Percentiles rank a stretch among this genome's conserved stretches.
These are phyloP conservation scores for Globisporangium cylindrosporum DNA, from an alignment of 352 stramenopile genomes.

Conservation along the genomic window DNA sequence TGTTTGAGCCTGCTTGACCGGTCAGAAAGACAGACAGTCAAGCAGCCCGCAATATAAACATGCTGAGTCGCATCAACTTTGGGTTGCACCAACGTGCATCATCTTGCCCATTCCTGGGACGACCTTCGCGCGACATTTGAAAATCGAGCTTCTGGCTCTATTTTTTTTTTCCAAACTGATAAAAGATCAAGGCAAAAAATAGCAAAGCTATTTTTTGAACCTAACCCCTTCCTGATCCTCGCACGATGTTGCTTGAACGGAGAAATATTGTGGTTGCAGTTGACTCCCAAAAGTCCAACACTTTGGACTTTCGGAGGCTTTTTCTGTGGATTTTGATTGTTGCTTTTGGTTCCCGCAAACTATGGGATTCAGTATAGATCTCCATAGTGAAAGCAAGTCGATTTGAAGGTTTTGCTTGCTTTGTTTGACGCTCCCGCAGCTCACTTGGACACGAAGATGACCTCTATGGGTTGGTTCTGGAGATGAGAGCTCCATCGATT, in stretches of 20 bases:
- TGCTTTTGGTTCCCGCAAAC: background rate
- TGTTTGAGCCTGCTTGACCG: background rate
- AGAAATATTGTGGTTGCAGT: background rate
- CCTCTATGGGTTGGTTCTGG: background rate
- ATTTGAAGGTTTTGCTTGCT: background rate
- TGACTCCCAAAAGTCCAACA: background rate
- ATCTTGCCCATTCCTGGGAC: background rate
- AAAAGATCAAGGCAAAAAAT: background rate
- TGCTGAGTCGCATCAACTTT: background rate
- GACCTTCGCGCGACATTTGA: slow-evolving; percentile 15
- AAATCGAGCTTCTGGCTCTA: slow-evolving; percentile 11
- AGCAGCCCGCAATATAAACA: background rate
- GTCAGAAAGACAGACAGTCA: background rate
- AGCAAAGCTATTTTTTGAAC: background rate
- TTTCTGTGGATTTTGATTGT: background rate
- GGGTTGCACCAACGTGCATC: background rate
- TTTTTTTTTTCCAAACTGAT: background rate
- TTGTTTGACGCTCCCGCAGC: background rate
- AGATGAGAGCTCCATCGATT: background rate
- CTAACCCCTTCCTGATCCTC: background rate
- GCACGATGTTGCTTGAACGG: background rate
- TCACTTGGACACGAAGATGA: background rate
- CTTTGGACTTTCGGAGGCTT: background rate
- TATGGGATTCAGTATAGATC: background rate
- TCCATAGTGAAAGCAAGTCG: background rate